Conservation (phyloP, 2,329 filamentous ascomycete species). For the Penicillium occitanis region DNA sequence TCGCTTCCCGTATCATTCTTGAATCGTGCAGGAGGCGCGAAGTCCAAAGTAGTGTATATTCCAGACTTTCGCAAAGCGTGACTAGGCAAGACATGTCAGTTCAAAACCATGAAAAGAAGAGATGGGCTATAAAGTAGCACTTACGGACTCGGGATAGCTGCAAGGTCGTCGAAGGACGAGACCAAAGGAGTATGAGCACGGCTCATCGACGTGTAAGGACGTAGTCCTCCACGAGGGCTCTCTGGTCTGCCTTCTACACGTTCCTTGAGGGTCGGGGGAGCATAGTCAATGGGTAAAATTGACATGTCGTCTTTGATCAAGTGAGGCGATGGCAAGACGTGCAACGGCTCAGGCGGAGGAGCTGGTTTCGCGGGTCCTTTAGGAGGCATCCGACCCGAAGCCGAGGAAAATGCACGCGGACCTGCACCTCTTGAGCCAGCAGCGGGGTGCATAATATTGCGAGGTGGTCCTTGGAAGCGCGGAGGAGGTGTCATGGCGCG, state of each 20-base stretch:
- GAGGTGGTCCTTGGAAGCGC: constrained; percentile 50
- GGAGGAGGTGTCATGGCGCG: constrained; percentile 93
- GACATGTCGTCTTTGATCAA: constrained; percentile 81
- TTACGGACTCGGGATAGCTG: constrained; percentile 86
- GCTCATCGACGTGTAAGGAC: constrained; percentile 73
- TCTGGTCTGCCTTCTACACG: constrained; percentile 66
- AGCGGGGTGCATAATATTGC: constrained; percentile 50
- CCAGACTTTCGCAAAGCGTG: constrained; percentile 51
- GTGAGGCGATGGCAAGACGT: constrained; percentile 77
- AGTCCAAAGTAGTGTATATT: constrained; percentile 51
- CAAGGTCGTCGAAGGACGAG: constrained; percentile 82
- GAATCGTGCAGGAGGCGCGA: constrained; percentile 51
- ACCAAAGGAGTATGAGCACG: constrained; percentile 75
- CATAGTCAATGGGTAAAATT: constrained; percentile 78
- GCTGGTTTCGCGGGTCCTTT: constrained; percentile 57
- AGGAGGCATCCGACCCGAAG: constrained; percentile 49
- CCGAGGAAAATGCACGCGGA: constrained; percentile 65
- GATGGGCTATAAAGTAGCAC: constrained; percentile 41
- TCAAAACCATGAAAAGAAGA: background rate
- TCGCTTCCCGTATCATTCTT: constrained; percentile 48
- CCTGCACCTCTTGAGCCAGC: constrained; percentile 44
- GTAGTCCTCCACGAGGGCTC: constrained; percentile 57
- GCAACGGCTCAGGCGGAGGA: constrained; percentile 72
- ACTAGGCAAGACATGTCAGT: constrained; percentile 29
- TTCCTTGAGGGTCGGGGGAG: constrained; percentile 67